phyloP scores from a whole-genome alignment of 768 basidiomycete species.

The Zangia roseola region DNA sequence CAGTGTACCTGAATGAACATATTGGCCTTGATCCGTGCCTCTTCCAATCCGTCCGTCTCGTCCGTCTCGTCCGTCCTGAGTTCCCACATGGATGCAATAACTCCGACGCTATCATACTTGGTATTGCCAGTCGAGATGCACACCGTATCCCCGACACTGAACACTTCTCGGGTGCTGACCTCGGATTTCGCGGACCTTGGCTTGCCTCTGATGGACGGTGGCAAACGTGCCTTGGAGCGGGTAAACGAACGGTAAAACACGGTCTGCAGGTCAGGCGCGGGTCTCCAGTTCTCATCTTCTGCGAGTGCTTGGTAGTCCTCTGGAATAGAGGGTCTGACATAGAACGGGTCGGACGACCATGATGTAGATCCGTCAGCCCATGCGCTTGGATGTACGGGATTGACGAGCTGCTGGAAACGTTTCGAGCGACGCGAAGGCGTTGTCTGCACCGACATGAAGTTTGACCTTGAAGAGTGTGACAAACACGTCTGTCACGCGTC shows the following conservation, averaged over 20 bases:
- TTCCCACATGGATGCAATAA: slow-evolving; percentile 73
- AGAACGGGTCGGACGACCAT: slow-evolving; percentile 28
- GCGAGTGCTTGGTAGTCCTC: slow-evolving; percentile 28
- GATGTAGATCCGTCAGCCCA: slow-evolving; percentile 26
- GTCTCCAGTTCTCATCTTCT: slow-evolving; percentile 29
- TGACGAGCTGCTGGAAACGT: slow-evolving; percentile 35
- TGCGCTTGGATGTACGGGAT: slow-evolving; percentile 24
- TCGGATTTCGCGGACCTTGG: slow-evolving; percentile 10
- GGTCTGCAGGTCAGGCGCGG: slow-evolving; percentile 18
- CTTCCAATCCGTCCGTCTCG: slow-evolving; percentile 16
- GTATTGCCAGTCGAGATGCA: slow-evolving; percentile 48
- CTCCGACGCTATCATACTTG: slow-evolving; percentile 59
- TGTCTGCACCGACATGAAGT: slow-evolving; percentile 17
- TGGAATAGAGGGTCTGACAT: slow-evolving; percentile 18
- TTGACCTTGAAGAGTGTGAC: slow-evolving; percentile 4
- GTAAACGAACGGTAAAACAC: slow-evolving; percentile 31
- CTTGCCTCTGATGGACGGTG: slow-evolving; percentile 17
- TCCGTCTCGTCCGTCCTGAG: slow-evolving; percentile 23
- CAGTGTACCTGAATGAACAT: slow-evolving; percentile 69
- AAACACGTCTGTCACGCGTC: slow-evolving; percentile 24
- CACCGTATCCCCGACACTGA: slow-evolving; percentile 65
- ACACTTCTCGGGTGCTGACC: slow-evolving; percentile 31
- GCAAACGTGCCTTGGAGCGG: slow-evolving; percentile 15
- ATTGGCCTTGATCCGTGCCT: slow-evolving; percentile 34
- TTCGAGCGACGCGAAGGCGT: slow-evolving; percentile 39